phyloP scores from a whole-genome alignment of 2,329 filamentous ascomycete genomes.

The Colletotrichum sp. region DNA sequence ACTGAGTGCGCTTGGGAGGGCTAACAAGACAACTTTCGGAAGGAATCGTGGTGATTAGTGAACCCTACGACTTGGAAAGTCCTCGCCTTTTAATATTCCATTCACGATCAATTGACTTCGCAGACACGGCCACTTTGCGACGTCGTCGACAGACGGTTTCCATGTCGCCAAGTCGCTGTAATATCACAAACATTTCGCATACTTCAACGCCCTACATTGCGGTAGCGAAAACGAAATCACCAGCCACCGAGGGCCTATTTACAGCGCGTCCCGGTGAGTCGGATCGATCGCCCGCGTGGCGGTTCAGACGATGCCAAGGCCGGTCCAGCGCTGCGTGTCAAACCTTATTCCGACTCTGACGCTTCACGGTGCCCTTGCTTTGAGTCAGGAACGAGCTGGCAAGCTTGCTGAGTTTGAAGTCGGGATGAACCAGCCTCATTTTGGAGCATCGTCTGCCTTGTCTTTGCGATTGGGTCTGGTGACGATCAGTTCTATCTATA shows the following conservation, averaged over 20 bases:
- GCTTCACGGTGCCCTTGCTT: neutral
- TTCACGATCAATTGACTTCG: neutral
- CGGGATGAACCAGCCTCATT: neutral
- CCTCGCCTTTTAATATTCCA: neutral
- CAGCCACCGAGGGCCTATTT: neutral
- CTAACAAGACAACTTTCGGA: neutral
- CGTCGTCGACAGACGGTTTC: neutral
- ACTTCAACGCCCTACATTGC: accelerated
- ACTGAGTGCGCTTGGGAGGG: neutral
- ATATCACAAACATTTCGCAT: neutral
- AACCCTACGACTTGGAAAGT: no score
- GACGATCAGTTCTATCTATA: no score
- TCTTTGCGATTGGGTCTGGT: neutral
- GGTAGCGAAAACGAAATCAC: neutral
- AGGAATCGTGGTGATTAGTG: neutral
- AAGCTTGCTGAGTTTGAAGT: neutral
- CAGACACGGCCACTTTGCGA: neutral
- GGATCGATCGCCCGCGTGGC: neutral
- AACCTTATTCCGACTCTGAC: neutral
- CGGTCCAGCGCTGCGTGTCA: neutral
- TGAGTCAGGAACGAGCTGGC: neutral
- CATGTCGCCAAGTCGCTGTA: neutral
- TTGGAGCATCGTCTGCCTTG: neutral
- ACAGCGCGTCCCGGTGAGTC: neutral
- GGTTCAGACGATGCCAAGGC: neutral